Percentiles rank a stretch among this genome's conserved stretches.
phyloP scores from a whole-genome alignment of 2,329 filamentous ascomycete species.

The Aspergillus pseudoglaucus region DNA sequence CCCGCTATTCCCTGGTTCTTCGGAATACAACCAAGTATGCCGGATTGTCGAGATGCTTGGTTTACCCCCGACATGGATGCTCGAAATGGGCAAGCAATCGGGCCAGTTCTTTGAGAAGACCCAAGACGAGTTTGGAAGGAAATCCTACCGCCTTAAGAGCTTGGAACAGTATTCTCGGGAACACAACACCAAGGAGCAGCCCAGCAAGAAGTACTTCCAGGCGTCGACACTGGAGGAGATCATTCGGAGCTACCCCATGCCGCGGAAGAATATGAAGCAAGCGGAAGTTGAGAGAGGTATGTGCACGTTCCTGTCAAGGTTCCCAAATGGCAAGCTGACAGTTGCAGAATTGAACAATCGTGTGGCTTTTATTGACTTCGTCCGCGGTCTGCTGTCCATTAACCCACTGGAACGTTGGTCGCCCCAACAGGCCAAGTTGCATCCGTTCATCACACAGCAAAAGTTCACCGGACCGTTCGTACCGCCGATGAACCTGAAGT shows the following conservation, averaged over 20 bases:
- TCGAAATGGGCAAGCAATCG: slow-evolving; percentile 97
- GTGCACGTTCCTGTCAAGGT: slow-evolving; percentile 16
- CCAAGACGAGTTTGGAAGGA: slow-evolving; percentile 84
- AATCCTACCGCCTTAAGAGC: slow-evolving; percentile 85
- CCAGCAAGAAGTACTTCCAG: slow-evolving; percentile 99
- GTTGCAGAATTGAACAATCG: slow-evolving; percentile 92
- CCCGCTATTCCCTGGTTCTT: slow-evolving; percentile 91
- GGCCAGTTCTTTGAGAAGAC: slow-evolving; percentile 95
- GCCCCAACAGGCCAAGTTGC: slow-evolving; percentile 91
- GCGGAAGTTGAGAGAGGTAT: slow-evolving; percentile 91
- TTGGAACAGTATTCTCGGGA: slow-evolving; percentile 98
- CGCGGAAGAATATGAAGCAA: slow-evolving; percentile 98
- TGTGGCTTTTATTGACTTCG: slow-evolving; percentile 95
- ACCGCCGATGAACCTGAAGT: slow-evolving; percentile 92
- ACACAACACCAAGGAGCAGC: slow-evolving; percentile 93
- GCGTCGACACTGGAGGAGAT: slow-evolving; percentile 92
- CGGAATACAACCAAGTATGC: slow-evolving; percentile 97
- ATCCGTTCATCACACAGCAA: slow-evolving; percentile 97
- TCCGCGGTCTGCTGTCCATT: slow-evolving; percentile 83
- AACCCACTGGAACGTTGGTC: slow-evolving; percentile 97
- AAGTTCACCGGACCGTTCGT: slow-evolving; percentile 96
- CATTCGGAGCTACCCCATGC: slow-evolving; percentile 97
- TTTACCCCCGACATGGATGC: slow-evolving; percentile 95
- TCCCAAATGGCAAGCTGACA: slow-evolving; percentile 13
- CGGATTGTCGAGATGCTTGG: slow-evolving; percentile 98